Conservation (phyloP, 2,329 filamentous ascomycete genomes). For the Bipolaris gigantea region DNA sequence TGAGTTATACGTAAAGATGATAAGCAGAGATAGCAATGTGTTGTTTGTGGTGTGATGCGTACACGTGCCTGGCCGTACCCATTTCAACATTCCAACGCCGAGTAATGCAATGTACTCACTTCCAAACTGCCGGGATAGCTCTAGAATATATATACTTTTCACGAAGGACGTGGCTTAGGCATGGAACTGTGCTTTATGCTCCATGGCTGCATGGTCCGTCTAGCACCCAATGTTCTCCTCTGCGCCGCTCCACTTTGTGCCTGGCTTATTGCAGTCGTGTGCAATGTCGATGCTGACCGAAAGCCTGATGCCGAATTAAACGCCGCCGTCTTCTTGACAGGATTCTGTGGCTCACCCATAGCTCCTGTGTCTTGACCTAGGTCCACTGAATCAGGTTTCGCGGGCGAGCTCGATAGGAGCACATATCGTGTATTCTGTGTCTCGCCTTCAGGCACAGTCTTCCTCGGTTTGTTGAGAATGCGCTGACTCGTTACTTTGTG, state of each 20-base stretch:
- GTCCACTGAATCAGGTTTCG: conserved; percentile 31
- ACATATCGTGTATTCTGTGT: conserved; percentile 50
- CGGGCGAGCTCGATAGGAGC: conserved; percentile 50
- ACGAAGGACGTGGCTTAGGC: conserved; percentile 33
- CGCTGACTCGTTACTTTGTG: conserved; percentile 41
- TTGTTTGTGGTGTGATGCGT: neutral
- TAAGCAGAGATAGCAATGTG: neutral
- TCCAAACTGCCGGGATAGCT: neutral
- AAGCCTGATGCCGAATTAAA: conserved; percentile 21
- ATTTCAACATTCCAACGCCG: neutral
- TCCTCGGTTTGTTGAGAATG: conserved; percentile 37
- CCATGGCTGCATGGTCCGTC: conserved; percentile 56
- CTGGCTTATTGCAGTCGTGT: conserved; percentile 48
- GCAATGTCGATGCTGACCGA: conserved; percentile 47
- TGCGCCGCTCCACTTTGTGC: conserved; percentile 32
- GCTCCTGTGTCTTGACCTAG: conserved; percentile 8
- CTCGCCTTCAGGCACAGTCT: conserved; percentile 23
- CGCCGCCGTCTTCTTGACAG: conserved; percentile 10
- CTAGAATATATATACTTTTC: conserved; percentile 1
- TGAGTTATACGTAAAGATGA: neutral
- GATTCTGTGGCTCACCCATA: conserved; percentile 8
- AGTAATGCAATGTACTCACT: neutral
- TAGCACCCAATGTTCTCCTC: conserved; percentile 55
- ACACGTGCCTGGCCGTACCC: neutral
- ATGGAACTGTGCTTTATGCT: conserved; percentile 41